Base-by-base conservation (phyloP, 2,329 filamentous ascomycete genomes). In the Pestalotiopsis sp. region DNA sequence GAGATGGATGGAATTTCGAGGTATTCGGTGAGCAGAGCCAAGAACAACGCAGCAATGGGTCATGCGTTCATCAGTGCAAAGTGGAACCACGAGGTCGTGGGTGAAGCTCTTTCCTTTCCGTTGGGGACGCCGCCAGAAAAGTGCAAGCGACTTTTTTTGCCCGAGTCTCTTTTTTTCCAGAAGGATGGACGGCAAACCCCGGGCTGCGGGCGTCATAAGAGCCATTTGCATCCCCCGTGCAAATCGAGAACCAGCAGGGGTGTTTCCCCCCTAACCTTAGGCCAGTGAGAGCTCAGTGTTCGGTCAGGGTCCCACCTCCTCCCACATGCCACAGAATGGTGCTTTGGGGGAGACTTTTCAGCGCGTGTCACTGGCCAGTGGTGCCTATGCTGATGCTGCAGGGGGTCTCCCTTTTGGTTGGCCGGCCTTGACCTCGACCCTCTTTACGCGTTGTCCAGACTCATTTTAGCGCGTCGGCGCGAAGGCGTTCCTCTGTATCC, bases 21-120 rank as follows among this genome's bases (percentile, higher is more conserved):
- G 52, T 52, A 52, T 22, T 52, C 61, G n/a, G 39, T 48, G 22
- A 20, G 22, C 20, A 40, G 20, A 24, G 22, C 20, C n/a, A 24
- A 22, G 35, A 17, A 17, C 26, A 48, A 22, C 61, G 26, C 13
- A n/a, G 40, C 20, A 22, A 26, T 22, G 38, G 35, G 26, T 65
- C 44, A 35, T 55, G 62, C 17, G 40, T 20, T 65, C 48, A 55
- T 35, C 35, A 35, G 14, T 13, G 20, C 40, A 57, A 66, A 59
- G 64, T 66, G 64, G 64, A 66, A 66, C 64, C 64, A 59, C 14
- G 56, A 26, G 22, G 17, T 20, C n/a, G 30, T 20, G 26, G 24
- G 10, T 66, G 64, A 58, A 58, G 64, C 52, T 65, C 59, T 64
- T 67, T 64, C 66, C 65, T 64, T 67, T 64, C 66, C 65, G 65